Base-by-base conservation (phyloP, 2,329 filamentous ascomycete genomes). In the Cryphonectria carpinicola region DNA sequence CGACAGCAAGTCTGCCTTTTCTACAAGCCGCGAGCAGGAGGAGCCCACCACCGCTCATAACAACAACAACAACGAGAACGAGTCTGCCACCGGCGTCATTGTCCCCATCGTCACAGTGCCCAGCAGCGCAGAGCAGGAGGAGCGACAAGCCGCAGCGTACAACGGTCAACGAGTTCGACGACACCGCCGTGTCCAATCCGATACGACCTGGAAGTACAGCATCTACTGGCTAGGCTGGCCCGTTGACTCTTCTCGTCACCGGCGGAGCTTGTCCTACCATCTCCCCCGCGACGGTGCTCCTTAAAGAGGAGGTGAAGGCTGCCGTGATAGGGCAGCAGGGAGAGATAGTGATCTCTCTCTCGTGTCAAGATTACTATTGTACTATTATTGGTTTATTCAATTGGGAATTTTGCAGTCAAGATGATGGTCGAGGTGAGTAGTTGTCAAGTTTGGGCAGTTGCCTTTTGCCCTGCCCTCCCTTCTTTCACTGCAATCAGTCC, bases 381-480 rank as follows among this genome's bases (percentile, higher is more conserved):
- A 43, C 65, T 62, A 70, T 58, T 65, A 52, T 25, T 65, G 62
- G 17, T 13, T 14, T 13, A 3, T 63, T 43, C 25, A 43, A 13
- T 63, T 63, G n/a, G 22, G n/a, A 25, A 41, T 8, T 17, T 8
- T 22, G 14, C 35, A 28, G 41, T 6, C 75, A 80, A 73, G 70
- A 82, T 82, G 80, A 81, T 82, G 74, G 79, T 81, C 73, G 80
- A 81, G 76, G 80, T 71, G 35, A 35, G 70, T 71, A 25, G 25
- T 41, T 17, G 46, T 52, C 64, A n/a, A 49, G 46, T 22, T 6
- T 49, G 28, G 43, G 43, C 17, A 17, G 43, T 61, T 22, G 39
- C 41, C 65, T 54, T 28, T 54, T 28, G 37, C 7, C 32, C 28
- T 56, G 62, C 46, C 54, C 25, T 41, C 22, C 22, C 35, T 58